Evolutionary conservation across 2,329 filamentous ascomycete species (phyloP).

Genomic region (Rhexocercosporidium sp.): DNA sequence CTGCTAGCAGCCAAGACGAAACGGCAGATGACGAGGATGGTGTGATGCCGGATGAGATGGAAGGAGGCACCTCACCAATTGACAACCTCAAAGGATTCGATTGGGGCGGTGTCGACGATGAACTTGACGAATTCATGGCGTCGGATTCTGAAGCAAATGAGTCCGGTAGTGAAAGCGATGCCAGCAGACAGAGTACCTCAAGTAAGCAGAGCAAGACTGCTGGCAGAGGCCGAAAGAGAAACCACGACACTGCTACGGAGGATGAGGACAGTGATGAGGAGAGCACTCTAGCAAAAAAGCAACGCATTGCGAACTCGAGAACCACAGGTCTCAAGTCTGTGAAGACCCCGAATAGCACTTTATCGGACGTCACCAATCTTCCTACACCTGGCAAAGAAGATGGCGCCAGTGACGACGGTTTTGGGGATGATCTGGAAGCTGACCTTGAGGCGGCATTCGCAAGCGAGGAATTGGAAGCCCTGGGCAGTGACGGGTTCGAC

Average conservation of each 20-base stretch:
- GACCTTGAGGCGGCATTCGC: slow-evolving; percentile 48
- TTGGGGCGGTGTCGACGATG: slow-evolving; percentile 69
- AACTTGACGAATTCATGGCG: slow-evolving; percentile 76
- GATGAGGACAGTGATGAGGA: slow-evolving; percentile 56
- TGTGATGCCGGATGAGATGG: slow-evolving; percentile 55
- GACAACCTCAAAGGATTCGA: slow-evolving; percentile 63
- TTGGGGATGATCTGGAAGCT: slow-evolving; percentile 65
- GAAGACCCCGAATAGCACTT: slow-evolving; percentile 47
- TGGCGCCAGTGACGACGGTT: slow-evolving; percentile 47
- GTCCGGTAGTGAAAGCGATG: slow-evolving; percentile 32
- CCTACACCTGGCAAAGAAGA: slow-evolving; percentile 49
- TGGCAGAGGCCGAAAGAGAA: slow-evolving; percentile 40
- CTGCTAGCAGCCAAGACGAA: slow-evolving; percentile 41
- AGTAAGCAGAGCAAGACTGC: slow-evolving; percentile 30
- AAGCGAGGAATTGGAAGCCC: slow-evolving; percentile 43
- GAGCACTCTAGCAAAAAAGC: slow-evolving; percentile 56
- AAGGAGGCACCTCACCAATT: slow-evolving; percentile 57
- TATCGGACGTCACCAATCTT: slow-evolving; percentile 44
- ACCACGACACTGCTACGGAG: slow-evolving; percentile 44
- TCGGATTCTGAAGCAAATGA: slow-evolving; percentile 55
- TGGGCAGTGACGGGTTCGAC: slow-evolving; percentile 16
- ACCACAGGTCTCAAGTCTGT: slow-evolving; percentile 54
- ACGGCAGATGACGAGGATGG: slow-evolving; percentile 51
- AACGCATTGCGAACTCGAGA: slow-evolving; percentile 52
- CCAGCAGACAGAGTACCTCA: slow-evolving; percentile 23